Percentiles rank a stretch among this genome's conserved stretches.
These are phyloP conservation scores for Boletus tomentosulus DNA, from an alignment of 768 basidiomycete genomes.

Conservation along the genomic window DNA sequence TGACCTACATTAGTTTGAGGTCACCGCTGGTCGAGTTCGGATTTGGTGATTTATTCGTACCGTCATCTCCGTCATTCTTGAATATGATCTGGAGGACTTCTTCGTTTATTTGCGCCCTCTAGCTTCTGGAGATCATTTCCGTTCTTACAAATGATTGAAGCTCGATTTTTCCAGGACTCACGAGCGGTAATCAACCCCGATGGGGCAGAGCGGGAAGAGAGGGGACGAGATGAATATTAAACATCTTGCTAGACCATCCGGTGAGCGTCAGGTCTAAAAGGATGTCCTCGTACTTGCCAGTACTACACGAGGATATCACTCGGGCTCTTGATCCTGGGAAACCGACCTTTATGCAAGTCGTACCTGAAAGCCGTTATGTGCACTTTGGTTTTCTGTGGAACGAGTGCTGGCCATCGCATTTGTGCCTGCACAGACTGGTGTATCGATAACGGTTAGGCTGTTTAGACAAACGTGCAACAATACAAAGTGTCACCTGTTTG, in stretches of 20 bases:
- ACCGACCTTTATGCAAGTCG: neutral
- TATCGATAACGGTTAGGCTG: neutral
- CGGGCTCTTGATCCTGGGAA: neutral
- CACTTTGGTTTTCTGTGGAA: neutral
- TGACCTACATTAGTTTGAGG: neutral
- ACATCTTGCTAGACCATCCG: too few species aligned
- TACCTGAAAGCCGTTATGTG: too few species aligned
- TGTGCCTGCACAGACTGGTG: neutral
- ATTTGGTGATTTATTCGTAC: neutral
- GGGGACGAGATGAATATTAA: too few species aligned
- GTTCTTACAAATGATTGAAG: too few species aligned
- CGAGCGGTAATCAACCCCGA: too few species aligned
- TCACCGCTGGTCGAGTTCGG: neutral
- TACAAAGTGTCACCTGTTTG: neutral
- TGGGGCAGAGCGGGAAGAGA: too few species aligned
- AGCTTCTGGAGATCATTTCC: too few species aligned
- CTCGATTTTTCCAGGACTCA: too few species aligned
- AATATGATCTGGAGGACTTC: neutral
- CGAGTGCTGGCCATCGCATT: neutral
- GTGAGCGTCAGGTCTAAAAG: too few species aligned
- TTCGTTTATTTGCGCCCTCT: neutral
- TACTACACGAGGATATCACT: too few species aligned
- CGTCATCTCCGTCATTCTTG: neutral
- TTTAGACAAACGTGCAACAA: neutral
- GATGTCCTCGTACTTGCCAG: too few species aligned